phyloP scores from a whole-genome alignment of 305 asterid genomes.

The Solanum hybrid region DNA sequence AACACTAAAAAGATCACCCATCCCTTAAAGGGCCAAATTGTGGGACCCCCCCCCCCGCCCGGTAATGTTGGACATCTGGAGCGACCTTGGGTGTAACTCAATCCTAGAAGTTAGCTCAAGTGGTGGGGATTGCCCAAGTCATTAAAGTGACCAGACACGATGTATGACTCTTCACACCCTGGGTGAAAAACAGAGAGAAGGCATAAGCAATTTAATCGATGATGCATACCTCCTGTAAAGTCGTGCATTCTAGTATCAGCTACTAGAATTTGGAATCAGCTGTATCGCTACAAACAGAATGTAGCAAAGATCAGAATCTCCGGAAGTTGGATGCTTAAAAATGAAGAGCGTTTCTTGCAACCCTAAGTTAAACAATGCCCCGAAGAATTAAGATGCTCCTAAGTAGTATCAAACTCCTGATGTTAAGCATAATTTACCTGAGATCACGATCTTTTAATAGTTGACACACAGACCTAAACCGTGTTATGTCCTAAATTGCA shows the following conservation, averaged over 20 bases:
- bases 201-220: background rate
- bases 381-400: background rate
- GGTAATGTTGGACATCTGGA: background rate
- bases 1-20: background rate
- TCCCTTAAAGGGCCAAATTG: background rate
- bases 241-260: background rate
- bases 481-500: background rate
- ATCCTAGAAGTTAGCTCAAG: background rate
- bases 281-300: background rate
- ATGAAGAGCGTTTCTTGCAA: background rate
- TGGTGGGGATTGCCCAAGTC: background rate
- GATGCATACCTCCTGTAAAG: background rate
- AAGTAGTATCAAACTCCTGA: background rate
- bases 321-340: background rate
- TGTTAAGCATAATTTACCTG: background rate
- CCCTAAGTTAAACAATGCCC: background rate
- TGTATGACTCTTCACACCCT: background rate
- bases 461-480: background rate
- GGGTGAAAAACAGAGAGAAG: background rate
- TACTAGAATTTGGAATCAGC: background rate
- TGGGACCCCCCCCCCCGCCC: background rate
- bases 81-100: background rate
- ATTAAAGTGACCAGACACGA: background rate
- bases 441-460: background rate
- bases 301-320: background rate